Base-by-base conservation (phyloP, 345 rosid genomes). In the Abelmoschus esculentus region DNA sequence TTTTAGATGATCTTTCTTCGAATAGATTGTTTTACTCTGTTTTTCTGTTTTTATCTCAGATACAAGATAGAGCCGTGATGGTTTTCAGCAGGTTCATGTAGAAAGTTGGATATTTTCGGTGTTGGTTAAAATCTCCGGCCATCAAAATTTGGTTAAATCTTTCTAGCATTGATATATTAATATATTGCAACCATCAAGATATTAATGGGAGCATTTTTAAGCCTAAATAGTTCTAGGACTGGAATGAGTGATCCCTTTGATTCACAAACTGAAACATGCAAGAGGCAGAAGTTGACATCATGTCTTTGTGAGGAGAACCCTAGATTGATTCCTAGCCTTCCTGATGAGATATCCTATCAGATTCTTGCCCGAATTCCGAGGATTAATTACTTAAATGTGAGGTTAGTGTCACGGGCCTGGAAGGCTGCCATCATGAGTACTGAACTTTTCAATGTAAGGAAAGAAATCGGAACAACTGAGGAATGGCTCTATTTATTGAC, bases 401-500 rank as follows among this genome's bases (percentile, higher is more conserved):
- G 82, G 75, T 65, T 82, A 15, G 97, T 93, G 53, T 93, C 92
- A 5, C 78, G 80, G 47, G 74, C 80, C 40, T 93, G 98, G 98
- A 89, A 71, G 74, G 80, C 85, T 22, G 82, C 92, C 26, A 63
- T 93, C 11, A 62, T 62, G 13, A 80, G 83, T 73, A 29, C 88
- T 57, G 93, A 90, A 57, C 71, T 93, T 19, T 87, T 74, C 75
- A 79, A 72, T 72, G 72, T 90, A 74, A 87, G 98, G 76, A 86
- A 89, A 82, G 83, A 90, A 67, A 86, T 90, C 6, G 84, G 88
- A 17, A 81, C 74, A 17, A 85, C 87, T 3, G 98, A 93, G 77
- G 98, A 89, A 65, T 93, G 98, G 98, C 83, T 93, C 15, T 93
- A 90, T 73, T 73, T 90, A 69, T 76, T 93, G 69, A 90, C 90